Evolutionary conservation across 495 filamentous ascomycete species (phyloP).

Genomic region (Annulohypoxylon maeteangense): DNA sequence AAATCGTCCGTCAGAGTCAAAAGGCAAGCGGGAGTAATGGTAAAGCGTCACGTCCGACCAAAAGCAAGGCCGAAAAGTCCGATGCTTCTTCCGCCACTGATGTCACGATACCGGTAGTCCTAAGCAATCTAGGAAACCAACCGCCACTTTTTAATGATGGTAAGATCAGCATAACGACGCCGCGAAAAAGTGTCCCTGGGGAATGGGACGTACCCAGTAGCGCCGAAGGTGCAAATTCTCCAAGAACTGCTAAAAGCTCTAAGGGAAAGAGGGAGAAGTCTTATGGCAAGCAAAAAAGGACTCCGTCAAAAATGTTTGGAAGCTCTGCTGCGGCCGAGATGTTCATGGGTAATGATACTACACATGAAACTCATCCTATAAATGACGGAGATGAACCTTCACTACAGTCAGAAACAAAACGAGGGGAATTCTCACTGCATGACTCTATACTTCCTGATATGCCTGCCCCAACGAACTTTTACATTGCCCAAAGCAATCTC

Average conservation of each 20-base stretch:
- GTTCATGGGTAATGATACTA: conserved; percentile 17
- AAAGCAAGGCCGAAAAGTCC: conserved; percentile 30
- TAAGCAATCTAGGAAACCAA: conserved; percentile 29
- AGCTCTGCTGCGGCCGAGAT: conserved; percentile 27
- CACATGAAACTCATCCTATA: conserved; percentile 4
- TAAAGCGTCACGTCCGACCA: conserved; percentile 38
- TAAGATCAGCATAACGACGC: conserved; percentile 38
- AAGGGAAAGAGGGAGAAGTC: conserved; percentile 33
- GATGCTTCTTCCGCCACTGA: conserved; percentile 42
- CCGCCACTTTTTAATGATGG: conserved; percentile 29
- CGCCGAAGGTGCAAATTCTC: conserved; percentile 12
- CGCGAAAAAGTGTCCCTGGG: conserved; percentile 31
- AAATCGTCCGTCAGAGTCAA: conserved; percentile 47
- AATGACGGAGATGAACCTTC: conserved; percentile 1
- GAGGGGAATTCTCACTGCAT: conserved; percentile 27
- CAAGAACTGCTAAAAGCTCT: conserved; percentile 6
- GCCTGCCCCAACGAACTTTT: conserved; percentile 32
- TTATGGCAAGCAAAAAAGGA: conserved; percentile 31
- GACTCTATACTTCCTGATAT: conserved; percentile 20
- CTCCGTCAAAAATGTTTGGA: conserved; percentile 5
- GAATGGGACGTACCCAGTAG: conserved; percentile 50
- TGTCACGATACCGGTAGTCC: conserved; percentile 37
- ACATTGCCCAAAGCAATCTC: conserved; percentile 45
- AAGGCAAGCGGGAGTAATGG: conserved; percentile 43
- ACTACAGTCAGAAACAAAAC: conserved; percentile 16